phyloP scores from a whole-genome alignment of 352 stramenopile genomes.

The Pythium grandisporangium region DNA sequence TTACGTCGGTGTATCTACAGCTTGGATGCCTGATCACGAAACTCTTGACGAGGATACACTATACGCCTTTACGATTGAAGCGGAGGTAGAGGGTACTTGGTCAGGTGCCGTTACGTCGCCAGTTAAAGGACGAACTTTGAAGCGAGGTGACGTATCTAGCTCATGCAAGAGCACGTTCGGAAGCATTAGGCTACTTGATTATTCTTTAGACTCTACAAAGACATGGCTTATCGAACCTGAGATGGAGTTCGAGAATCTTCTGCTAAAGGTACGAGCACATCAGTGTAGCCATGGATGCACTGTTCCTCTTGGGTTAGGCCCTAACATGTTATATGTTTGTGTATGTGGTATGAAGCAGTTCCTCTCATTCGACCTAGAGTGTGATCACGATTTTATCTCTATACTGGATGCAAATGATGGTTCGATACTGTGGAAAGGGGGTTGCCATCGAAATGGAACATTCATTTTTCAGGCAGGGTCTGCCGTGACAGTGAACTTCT shows the following conservation, averaged over 20 bases:
- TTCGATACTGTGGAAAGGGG: slow-evolving; percentile 35
- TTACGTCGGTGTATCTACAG: slow-evolving; percentile 2
- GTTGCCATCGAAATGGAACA: slow-evolving; percentile 21
- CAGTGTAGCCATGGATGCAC: too few species aligned
- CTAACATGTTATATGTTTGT: slow-evolving; percentile 1
- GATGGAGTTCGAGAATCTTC: slow-evolving; percentile 3
- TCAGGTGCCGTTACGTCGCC: background rate
- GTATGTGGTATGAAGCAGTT: too few species aligned
- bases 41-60: background rate
- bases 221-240: slow-evolving; percentile 27
- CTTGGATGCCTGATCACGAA: too few species aligned
- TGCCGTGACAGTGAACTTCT: slow-evolving; percentile 24
- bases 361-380: slow-evolving; percentile 45
- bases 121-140: slow-evolving; percentile 1
- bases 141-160: background rate
- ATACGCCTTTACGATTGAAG: slow-evolving; percentile 7
- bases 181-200: slow-evolving; percentile 21
- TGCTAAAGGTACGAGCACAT: slow-evolving; percentile 9
- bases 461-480: slow-evolving; percentile 29
- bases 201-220: slow-evolving; percentile 19
- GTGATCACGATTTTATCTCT: slow-evolving; percentile 49
- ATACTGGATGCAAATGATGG: slow-evolving; percentile 21
- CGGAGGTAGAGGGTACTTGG: slow-evolving; percentile 3
- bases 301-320: too few species aligned
- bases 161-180: slow-evolving; percentile 17